A percentile compares a stretch with the other conserved stretches of the same genome.
Conservation (phyloP, 2,329 filamentous ascomycete genomes). For the Aspergillus sp. region DNA sequence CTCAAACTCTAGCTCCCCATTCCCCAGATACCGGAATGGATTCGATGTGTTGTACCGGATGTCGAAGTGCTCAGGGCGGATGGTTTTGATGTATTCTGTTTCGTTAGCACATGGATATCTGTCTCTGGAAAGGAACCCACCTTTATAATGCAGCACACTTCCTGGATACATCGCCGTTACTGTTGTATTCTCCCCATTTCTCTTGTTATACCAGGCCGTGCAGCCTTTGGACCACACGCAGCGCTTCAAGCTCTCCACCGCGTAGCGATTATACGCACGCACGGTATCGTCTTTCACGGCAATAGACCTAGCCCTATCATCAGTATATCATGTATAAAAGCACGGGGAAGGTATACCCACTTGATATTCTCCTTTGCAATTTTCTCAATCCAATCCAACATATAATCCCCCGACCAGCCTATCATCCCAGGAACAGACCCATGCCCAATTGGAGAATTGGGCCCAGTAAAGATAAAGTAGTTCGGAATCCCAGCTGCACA, state of each 20-base stretch:
- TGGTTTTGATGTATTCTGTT: conserved; percentile 11
- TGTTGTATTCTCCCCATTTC: conserved; percentile 7
- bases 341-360: not conserved
- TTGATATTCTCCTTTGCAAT: conserved; percentile 22
- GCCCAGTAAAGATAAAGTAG: conserved; percentile 31
- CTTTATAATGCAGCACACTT: conserved; percentile 25
- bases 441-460: conserved; percentile 23
- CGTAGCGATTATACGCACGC: conserved; percentile 21
- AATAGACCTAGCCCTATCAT: conserved; percentile 7
- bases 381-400: conserved; percentile 28
- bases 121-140: not conserved
- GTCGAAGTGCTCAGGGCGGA: conserved; percentile 19
- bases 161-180: conserved; percentile 28
- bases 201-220: conserved; percentile 26
- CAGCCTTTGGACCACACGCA: conserved; percentile 30
- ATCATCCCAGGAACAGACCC: conserved; percentile 20
- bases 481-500: conserved; percentile 26
- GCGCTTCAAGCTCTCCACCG: conserved; percentile 22
- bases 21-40: conserved; percentile 15
- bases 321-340: no score
- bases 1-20: conserved; percentile 16
- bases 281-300: conserved; percentile 18
- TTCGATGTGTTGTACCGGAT: conserved; percentile 17
- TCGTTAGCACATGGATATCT: not conserved
- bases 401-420: conserved; percentile 23